These are phyloP conservation scores for Paraphaeosphaeria sporulosa DNA, from an alignment of 2,329 filamentous ascomycete species.

Conservation along the genomic window DNA sequence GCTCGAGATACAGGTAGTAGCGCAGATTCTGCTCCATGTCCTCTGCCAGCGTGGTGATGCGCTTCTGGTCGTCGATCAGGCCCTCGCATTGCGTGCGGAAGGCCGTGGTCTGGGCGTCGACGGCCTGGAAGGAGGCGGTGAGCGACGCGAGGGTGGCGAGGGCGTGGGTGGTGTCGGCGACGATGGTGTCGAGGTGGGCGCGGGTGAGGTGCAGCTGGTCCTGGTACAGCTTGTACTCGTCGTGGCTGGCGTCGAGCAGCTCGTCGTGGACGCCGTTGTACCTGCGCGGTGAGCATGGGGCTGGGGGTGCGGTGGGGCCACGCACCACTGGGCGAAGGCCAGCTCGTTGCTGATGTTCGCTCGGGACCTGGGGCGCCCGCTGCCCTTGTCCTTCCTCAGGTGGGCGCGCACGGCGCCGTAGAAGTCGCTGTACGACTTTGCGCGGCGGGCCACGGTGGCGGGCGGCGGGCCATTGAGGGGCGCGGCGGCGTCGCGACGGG, in stretches of 20 bases:
- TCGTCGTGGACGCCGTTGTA: slow-evolving; percentile 68
- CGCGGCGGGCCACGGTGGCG: slow-evolving; percentile 69
- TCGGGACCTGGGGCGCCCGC: slow-evolving; percentile 46
- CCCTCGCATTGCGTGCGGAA: slow-evolving; percentile 94
- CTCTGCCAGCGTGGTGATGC: slow-evolving; percentile 79
- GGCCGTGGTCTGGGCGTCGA: slow-evolving; percentile 89
- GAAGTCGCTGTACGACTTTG: slow-evolving; percentile 82
- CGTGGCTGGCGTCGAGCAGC: slow-evolving; percentile 81
- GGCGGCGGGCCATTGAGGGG: slow-evolving; percentile 68
- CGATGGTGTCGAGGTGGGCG: slow-evolving; percentile 79
- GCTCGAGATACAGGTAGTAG: slow-evolving; percentile 94
- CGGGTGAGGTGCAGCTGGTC: slow-evolving; percentile 84
- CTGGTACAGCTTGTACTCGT: slow-evolving; percentile 81
- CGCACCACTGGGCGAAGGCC: slow-evolving; percentile 63
- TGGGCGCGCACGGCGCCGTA: slow-evolving; percentile 69
- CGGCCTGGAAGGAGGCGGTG: slow-evolving; percentile 84
- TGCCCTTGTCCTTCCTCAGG: slow-evolving; percentile 59
- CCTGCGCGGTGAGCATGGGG: slow-evolving; percentile 1
- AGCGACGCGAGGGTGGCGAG: slow-evolving; percentile 79
- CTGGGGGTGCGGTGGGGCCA: neutral
- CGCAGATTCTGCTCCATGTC: slow-evolving; percentile 89
- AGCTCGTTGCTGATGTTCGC: slow-evolving; percentile 64
- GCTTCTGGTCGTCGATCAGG: slow-evolving; percentile 80
- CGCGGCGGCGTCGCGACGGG: slow-evolving; percentile 64
- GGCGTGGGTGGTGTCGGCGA: slow-evolving; percentile 78